Evolutionary conservation across 306 rosid species (phyloP), one percentile per base, ranked within the genome.

Genomic region (Dryas drummondii): DNA sequence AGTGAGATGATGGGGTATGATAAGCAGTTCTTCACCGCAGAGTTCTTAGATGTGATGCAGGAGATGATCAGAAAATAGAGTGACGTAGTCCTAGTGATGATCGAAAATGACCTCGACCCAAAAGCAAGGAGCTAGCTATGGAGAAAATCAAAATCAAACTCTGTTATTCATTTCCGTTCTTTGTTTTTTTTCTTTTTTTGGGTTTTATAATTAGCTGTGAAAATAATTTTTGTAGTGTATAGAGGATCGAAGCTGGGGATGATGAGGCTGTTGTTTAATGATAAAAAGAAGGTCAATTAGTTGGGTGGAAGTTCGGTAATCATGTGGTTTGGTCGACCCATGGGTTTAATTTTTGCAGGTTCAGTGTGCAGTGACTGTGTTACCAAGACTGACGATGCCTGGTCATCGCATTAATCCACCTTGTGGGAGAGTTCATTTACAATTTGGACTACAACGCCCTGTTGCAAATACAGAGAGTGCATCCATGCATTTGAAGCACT

Each of bases 321-420:
- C 27, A 71, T 57, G 76, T 73, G 72, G 54, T 59, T 68, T 82
- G 75, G 69, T 82, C 88, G 87, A 87, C 80, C 72, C 75, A 58
- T 74, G 72, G 17, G 76, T 11, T 68, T 72, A 75, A 76, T 61
- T 72, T 79, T 72, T 87, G 67, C 84, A 96, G 99, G 88, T 93
- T 69, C 99, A 96, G 69, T 92, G 96, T 80, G 87, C 98, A 49
- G 87, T 96, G 72, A 88, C 99, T 80, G 82, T 94, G 66, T 90
- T 92, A 85, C 98, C 99, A 59, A 90, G 99, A 88, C 83, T 96
- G 85, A 96, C 99, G 59, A 90, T 96, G 98, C 99, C 99, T 61
- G 99, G 99, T 66, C 99, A 96, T 83, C 96, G 90, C 68, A 79
- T 96, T 76, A 98, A 96, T 84, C 99, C 98, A 44, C 97, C 99